Evolutionary conservation across 768 basidiomycete genomes (phyloP).

Genomic region (Russula dissimulans): DNA sequence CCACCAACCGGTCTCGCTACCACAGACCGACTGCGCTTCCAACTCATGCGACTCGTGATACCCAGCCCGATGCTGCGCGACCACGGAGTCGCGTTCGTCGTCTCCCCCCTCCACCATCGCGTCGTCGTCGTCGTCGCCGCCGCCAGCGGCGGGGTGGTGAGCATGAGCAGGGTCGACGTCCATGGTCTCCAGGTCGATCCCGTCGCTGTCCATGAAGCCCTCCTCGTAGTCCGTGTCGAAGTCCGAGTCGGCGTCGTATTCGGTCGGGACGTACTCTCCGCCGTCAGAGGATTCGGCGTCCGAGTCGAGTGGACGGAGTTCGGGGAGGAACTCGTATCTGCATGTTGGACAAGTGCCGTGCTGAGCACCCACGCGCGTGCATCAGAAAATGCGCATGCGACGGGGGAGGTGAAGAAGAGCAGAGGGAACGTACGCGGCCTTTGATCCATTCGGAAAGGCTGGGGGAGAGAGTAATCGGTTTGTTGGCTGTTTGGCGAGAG

Average conservation of each 20-base stretch:
- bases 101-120: constrained; percentile 34
- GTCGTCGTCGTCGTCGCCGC: constrained; percentile 13
- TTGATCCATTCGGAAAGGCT: constrained; percentile 64
- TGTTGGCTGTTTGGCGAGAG: not conserved
- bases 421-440: constrained; percentile 36
- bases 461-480: not conserved
- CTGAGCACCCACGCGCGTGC: constrained; percentile 26
- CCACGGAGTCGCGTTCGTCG: constrained; percentile 17
- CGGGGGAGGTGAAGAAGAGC: not conserved
- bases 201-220: constrained; percentile 20
- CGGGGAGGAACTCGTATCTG: constrained; percentile 47
- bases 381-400: not conserved
- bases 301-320: constrained; percentile 40
- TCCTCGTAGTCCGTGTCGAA: constrained; percentile 24
- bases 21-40: constrained; percentile 19
- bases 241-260: constrained; percentile 36
- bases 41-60: constrained; percentile 3
- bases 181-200: constrained; percentile 20
- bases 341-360: constrained; percentile 69
- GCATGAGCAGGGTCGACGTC: constrained; percentile 19
- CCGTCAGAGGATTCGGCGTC: constrained; percentile 62
- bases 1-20: constrained; percentile 8
- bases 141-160: not conserved
- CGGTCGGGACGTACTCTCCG: constrained; percentile 53
- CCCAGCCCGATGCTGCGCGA: not conserved